These are phyloP conservation scores for Agrocybe pediades DNA, from an alignment of 768 basidiomycete genomes.

Conservation along the genomic window DNA sequence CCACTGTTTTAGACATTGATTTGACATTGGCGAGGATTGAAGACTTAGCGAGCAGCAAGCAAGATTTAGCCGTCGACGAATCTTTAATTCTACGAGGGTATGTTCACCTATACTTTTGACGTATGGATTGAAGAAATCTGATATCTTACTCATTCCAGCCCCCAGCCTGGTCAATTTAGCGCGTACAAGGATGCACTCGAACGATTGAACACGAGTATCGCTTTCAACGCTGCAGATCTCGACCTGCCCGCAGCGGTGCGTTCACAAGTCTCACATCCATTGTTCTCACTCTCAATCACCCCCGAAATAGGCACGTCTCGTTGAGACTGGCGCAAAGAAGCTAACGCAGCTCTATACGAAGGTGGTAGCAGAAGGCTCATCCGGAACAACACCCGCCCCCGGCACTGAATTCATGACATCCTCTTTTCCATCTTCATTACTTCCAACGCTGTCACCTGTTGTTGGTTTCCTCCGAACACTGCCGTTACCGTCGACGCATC, in stretches of 20 bases:
- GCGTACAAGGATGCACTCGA: conserved; percentile 73
- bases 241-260: conserved; percentile 58
- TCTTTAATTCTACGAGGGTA: conserved; percentile 79
- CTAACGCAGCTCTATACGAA: conserved; percentile 83
- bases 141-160: conserved; percentile 40
- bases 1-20: conserved; percentile 65
- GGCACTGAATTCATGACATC: conserved; percentile 55
- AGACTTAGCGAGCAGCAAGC: conserved; percentile 73
- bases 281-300: conserved; percentile 1
- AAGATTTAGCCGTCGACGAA: conserved; percentile 77
- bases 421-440: conserved; percentile 56
- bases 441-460: conserved; percentile 59
- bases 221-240: conserved; percentile 66
- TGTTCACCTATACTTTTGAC: background rate
- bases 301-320: conserved; percentile 74
- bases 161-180: conserved; percentile 67
- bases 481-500: conserved; percentile 78
- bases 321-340: conserved; percentile 85
- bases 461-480: conserved; percentile 71
- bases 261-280: background rate
- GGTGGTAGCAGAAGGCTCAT: conserved; percentile 83
- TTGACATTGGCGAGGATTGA: conserved; percentile 77
- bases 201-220: conserved; percentile 76
- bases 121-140: background rate
- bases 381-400: conserved; percentile 67